phyloP scores from a whole-genome alignment of 805 yeast species.

The Saccharomycopsis sp. region DNA sequence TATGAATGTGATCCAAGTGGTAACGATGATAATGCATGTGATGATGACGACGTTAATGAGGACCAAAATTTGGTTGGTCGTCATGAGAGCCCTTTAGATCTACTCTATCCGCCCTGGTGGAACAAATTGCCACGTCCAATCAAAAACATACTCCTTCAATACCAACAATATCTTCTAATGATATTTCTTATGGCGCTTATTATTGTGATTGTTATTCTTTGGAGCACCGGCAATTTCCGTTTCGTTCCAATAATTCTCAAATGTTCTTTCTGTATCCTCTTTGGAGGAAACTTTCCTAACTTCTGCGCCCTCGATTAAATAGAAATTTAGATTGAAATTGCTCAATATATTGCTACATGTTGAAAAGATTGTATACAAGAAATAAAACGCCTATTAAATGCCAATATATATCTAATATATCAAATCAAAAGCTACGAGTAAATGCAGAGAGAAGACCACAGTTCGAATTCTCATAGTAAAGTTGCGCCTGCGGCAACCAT shows the following conservation, averaged over 20 bases:
- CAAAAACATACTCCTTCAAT: background rate
- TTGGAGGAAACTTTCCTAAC: background rate
- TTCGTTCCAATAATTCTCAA: background rate
- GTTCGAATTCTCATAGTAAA: background rate
- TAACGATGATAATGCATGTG: background rate
- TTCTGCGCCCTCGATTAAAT: too few relatives aligned
- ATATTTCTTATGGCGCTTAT: background rate
- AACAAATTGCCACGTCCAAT: background rate
- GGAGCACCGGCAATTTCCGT: background rate
- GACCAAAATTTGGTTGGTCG: background rate
- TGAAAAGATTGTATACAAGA: too few relatives aligned
- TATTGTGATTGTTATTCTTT: background rate
- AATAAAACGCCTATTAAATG: too few relatives aligned
- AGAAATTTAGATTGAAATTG: too few relatives aligned
- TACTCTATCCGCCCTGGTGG: background rate
- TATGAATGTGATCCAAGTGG: too few relatives aligned
- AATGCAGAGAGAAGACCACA: background rate
- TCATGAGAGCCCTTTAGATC: background rate
- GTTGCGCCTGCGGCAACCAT: constrained; percentile 54
- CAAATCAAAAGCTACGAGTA: too few relatives aligned
- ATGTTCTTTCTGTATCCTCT: background rate
- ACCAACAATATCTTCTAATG: background rate
- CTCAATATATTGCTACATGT: too few relatives aligned
- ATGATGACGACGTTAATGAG: background rate
- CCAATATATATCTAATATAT: too few relatives aligned